Evolutionary conservation across 2,329 filamentous ascomycete species (phyloP).

Genomic region (Aaosphaeria pasadenensis): DNA sequence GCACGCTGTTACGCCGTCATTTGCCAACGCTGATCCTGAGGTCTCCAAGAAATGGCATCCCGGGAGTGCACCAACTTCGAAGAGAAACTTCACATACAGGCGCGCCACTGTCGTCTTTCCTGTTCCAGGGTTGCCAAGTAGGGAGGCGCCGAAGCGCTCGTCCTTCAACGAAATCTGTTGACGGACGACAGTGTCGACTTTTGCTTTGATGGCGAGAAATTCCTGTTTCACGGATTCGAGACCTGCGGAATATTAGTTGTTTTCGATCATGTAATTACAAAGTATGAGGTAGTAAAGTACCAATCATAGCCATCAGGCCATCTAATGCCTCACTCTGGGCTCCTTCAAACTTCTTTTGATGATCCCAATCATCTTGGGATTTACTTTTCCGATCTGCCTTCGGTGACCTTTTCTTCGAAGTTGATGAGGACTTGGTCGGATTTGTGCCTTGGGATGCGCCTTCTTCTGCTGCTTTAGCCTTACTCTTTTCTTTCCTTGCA

Average conservation of each 20-base stretch:
- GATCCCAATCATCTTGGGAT: constrained; percentile 57
- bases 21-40: constrained; percentile 64
- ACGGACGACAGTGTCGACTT: constrained; percentile 58
- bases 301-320: constrained; percentile 66
- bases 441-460: too few species aligned
- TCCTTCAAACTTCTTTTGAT: constrained; percentile 54
- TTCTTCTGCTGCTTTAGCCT: neutral
- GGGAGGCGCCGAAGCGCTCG: constrained; percentile 60
- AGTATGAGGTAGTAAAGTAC: constrained; percentile 24
- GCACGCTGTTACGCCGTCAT: constrained; percentile 57
- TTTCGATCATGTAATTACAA: neutral
- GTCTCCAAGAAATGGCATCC: constrained; percentile 63
- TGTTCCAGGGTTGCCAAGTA: constrained; percentile 75
- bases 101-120: constrained; percentile 78
- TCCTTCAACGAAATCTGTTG: constrained; percentile 55
- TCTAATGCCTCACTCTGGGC: constrained; percentile 57
- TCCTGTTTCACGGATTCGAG: constrained; percentile 66
- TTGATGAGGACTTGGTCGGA: neutral
- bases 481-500: neutral
- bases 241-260: constrained; percentile 7
- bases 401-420: constrained; percentile 4
- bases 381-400: constrained; percentile 9
- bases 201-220: constrained; percentile 62
- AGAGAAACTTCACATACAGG: constrained; percentile 65
- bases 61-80: constrained; percentile 59